Base-by-base conservation (phyloP, 2,329 filamentous ascomycete genomes). In the Talaromyces atroroseus region DNA sequence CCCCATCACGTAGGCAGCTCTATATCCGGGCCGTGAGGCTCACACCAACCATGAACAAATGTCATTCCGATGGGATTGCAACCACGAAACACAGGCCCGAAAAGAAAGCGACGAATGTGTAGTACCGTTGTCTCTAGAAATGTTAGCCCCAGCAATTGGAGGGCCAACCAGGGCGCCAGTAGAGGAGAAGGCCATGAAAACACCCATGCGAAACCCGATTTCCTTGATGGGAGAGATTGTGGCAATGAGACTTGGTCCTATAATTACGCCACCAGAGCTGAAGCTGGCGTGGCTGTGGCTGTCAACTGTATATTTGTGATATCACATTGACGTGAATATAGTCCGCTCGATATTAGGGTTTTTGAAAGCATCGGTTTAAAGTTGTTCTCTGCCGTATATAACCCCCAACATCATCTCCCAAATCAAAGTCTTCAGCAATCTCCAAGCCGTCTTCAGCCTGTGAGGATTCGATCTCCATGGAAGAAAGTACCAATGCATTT, bases 211-310 rank as follows among this genome's bases (percentile, higher is more conserved):
- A 46, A 62, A 64, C 1, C 67, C 66, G 21, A 63, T 64, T 16
- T 71, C 65, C 32, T 67, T 61, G 5, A 62, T 65, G 20, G 58
- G 54, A 12, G 65, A 71, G 0, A 72, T 53, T 38, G 71, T 68
- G 5, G 60, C 59, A 24, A 71, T 61, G 52, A 68, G 68, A 12
- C 69, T 66, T 1, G 70, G 70, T 0, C 65, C 65, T 10, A 71
- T 66, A 18, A 70, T 66, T 0, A 61, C 62, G 1, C 67, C 59
- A 0, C 68, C 68, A 11, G 62, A 67, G 49, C 55, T 60, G 58
- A 66, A 64, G 0, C 64, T 24, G 46, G 58, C 59, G 12, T 55
- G 52, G 12, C 59, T 62, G 1, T 59, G 61, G 0, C 59, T 56
- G n/a, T n/a, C n/a, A n/a, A n/a, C n/a, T n/a, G n/a, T n/a, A n/a